Evolutionary conservation across 305 asterid species (phyloP), one percentile per base, ranked within the genome.

Genomic region (Caryopteris hybrid): DNA sequence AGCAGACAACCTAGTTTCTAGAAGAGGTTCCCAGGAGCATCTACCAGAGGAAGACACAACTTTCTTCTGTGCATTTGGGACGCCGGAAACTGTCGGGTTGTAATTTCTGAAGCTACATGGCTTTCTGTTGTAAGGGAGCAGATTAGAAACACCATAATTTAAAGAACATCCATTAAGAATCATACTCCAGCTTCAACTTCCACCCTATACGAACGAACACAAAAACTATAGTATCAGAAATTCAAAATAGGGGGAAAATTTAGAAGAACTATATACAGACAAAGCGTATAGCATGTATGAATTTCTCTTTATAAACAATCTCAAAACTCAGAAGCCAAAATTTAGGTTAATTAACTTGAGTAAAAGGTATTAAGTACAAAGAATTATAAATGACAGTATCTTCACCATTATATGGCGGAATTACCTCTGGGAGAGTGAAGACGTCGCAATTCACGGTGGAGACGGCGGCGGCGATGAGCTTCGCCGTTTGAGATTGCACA

Each of bases 141-240:
- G 61, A 68, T 60, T 69, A 18, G 50, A 53, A 54, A 31, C 75
- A 72, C 76, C 76, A 72, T 76, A 63, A 68, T 51, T 75, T 38
- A 59, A 12, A 47, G 58, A 69, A 57, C 72, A 61, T 2, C 76
- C 80, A 50, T 50, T 75, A 1, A 79, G 74, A 72, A 69, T 75
- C 84, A 79, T 79, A 64, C 76, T 79, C 76, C 74, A 68, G 61
- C 68, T 66, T 47, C 39, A 41, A 27, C 31, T 41, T 70, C 74
- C 55, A 55, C 60, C 64, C 75, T 75, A 53, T 21, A 46, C 22
- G 13, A 23, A 9, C 66, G 50, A 7, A n/a, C 6, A 34, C 10
- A 8, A 17, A 3, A 31, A 29, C 23, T 3, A 16, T 14, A 0
- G 45, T 8, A 34, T 34, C 47, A 34, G 47, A 34, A 58, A 34